Conservation (phyloP, 345 rosid species). For the Bruguiera sexangula region DNA sequence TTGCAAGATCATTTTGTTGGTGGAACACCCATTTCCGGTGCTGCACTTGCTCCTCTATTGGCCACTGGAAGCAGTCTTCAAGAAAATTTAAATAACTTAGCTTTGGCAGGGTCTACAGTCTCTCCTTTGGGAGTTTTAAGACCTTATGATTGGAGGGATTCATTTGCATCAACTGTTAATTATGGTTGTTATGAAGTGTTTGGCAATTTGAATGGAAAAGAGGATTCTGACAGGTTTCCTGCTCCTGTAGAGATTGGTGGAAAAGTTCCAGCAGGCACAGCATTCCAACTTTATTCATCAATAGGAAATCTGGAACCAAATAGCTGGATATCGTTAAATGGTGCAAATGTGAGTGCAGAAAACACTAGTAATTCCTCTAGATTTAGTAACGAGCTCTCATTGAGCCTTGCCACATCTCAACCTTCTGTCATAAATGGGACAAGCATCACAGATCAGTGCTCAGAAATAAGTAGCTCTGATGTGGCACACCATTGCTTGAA, state of each 20-base stretch:
- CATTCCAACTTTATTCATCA: constrained; percentile 40
- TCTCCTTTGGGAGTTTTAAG: constrained; percentile 36
- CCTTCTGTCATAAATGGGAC: constrained; percentile 29
- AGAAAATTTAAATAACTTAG: constrained; percentile 31
- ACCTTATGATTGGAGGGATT: constrained; percentile 24
- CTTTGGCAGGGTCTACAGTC: constrained; percentile 22
- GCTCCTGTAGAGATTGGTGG: constrained; percentile 35
- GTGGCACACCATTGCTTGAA: constrained; percentile 31
- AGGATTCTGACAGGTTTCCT: constrained; percentile 31
- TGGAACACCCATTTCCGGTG: constrained; percentile 31
- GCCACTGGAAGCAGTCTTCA: constrained; percentile 37
- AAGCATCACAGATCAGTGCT: constrained; percentile 52
- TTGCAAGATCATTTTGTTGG: constrained; percentile 39
- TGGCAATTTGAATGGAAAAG: constrained; percentile 28
- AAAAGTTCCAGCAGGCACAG: constrained; percentile 31
- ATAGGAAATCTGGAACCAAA: constrained; percentile 34
- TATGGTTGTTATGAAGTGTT: constrained; percentile 32
- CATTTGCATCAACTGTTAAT: constrained; percentile 28
- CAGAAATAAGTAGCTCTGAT: constrained; percentile 40
- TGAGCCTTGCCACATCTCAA: constrained; percentile 67
- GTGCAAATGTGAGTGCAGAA: constrained; percentile 28
- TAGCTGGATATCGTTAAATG: constrained; percentile 41
- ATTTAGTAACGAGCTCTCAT: constrained; percentile 55
- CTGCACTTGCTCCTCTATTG: constrained; percentile 33
- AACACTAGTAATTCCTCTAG: constrained; percentile 31